Conservation (phyloP, 2,329 filamentous ascomycete species). For the Dactylonectria macrodidyma region DNA sequence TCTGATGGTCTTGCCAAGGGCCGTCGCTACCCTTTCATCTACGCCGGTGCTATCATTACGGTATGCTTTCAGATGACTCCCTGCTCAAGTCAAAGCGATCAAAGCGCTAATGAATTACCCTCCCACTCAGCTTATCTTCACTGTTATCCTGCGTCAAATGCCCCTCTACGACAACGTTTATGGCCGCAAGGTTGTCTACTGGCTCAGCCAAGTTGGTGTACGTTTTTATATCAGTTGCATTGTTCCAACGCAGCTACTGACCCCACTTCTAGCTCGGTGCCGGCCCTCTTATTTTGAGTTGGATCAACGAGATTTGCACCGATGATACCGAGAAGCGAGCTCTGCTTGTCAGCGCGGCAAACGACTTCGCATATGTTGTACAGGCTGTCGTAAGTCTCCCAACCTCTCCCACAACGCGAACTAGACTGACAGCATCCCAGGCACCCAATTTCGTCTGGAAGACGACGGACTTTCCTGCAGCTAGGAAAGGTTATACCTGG, state of each 20-base stretch:
- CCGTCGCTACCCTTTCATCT: slow-evolving; percentile 39
- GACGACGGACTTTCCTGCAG: slow-evolving; percentile 36
- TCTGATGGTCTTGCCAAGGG: slow-evolving; percentile 37
- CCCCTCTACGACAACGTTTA: slow-evolving; percentile 34
- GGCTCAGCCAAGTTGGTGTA: slow-evolving; percentile 43
- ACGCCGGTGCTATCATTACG: slow-evolving; percentile 33
- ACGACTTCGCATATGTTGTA: slow-evolving; percentile 35
- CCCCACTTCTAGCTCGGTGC: slow-evolving; percentile 28
- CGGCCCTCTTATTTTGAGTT: slow-evolving; percentile 42
- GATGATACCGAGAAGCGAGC: slow-evolving; percentile 42
- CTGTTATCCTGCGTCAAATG: slow-evolving; percentile 31
- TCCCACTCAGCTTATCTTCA: slow-evolving; percentile 30
- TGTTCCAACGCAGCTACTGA: background rate
- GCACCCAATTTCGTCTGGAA: slow-evolving; percentile 40
- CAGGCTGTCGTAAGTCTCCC: slow-evolving; percentile 34
- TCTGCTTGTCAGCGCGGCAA: slow-evolving; percentile 33
- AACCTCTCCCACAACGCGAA: rapidly evolving
- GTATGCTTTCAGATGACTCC: background rate
- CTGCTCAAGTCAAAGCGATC: rapidly evolving
- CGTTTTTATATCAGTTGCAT: background rate
- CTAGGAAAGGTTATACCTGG: slow-evolving; percentile 32
- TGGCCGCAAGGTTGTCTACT: slow-evolving; percentile 36
- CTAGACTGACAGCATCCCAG: slow-evolving; percentile 7
- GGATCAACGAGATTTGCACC: slow-evolving; percentile 43
- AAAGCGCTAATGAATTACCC: background rate